phyloP scores from a whole-genome alignment of 257 asterid genomes.

The Pogostemon cablin region DNA sequence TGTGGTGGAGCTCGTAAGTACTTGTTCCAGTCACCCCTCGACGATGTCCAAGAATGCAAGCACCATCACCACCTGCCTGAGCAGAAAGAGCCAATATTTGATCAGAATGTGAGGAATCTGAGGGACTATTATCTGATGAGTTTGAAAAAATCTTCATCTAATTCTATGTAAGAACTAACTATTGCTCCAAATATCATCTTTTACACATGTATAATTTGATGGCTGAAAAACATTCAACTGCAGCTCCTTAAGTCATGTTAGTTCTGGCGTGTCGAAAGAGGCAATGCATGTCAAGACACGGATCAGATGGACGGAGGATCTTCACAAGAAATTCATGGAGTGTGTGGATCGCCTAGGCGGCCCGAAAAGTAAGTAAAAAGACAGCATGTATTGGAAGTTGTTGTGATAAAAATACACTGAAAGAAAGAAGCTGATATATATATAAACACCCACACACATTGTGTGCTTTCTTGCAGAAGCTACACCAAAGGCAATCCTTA shows the following conservation, averaged over 20 bases:
- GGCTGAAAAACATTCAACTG: constrained; percentile 15
- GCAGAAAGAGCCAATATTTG: neutral
- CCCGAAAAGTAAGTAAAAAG: constrained; percentile 47
- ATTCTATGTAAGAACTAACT: neutral
- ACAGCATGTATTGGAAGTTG: too few species aligned
- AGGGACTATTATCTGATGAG: neutral
- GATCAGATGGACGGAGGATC: constrained; percentile 57
- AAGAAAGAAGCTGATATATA: too few species aligned
- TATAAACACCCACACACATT: too few species aligned
- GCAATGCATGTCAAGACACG: constrained; percentile 34
- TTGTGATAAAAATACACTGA: too few species aligned
- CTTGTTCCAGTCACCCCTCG: neutral
- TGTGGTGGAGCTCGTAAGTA: constrained; percentile 3
- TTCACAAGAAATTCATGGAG: constrained; percentile 47
- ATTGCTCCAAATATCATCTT: neutral
- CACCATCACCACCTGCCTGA: neutral
- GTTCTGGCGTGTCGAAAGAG: constrained; percentile 25
- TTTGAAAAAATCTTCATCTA: constrained; percentile 14
- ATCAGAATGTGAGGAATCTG: neutral
- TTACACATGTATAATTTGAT: neutral
- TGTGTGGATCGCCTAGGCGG: constrained; percentile 53
- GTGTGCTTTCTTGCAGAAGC: constrained; percentile 44
- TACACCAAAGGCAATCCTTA: constrained; percentile 56
- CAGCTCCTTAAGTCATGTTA: constrained; percentile 16
- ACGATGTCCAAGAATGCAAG: constrained; percentile 24